Base-by-base conservation (phyloP, 2,329 filamentous ascomycete species). In the Xylariales sp. region DNA sequence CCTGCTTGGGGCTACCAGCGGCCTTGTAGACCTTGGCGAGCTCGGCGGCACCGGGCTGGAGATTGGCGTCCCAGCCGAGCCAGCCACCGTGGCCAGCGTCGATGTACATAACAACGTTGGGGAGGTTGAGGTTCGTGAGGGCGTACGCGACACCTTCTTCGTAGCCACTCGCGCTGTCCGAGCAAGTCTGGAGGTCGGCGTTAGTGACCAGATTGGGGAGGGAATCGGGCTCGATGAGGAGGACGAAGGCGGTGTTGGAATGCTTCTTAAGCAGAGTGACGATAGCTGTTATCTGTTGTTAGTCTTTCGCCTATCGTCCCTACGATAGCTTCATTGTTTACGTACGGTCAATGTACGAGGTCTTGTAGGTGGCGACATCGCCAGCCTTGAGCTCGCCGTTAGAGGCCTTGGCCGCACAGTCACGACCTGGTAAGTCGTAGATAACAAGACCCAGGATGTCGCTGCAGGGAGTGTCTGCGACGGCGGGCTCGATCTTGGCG, bases 201-300 rank as follows among this genome's bases (percentile, higher is more conserved):
- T 80, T 80, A 54, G 76, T 79, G 39, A 80, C 70, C 54, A 79
- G 63, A 65, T 80, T 80, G 46, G 75, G 73, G 20, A 80, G 66
- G 22, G 73, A 76, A 59, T 80, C 76, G 27, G 76, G 76, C 62
- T 80, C 70, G 44, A 76, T 67, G 38, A 73, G 59, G 20, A 76
- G 65, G 35, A 69, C 59, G 43, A 63, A 65, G 46, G 65, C 66
- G 22, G 66, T 60, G 51, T 75, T 69, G 32, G 66, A 65, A 59
- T 68, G 70, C 36, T 61, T 52, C 50, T 70, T 54, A 39, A 75
- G 52, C 46, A 69, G 64, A 5, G 55, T 52, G 47, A 70, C 69
- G 54, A 76, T 53, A 55, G 60, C 57, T 60, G 37, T 25, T 15
- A 10, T 2, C 20, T 9, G 15, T 5, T n/a, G 14, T 35, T 5